Percentiles rank a stretch among this genome's conserved stretches.
These are phyloP conservation scores for Candida sanyiensis DNA, from an alignment of 805 yeast species.

Conservation along the genomic window DNA sequence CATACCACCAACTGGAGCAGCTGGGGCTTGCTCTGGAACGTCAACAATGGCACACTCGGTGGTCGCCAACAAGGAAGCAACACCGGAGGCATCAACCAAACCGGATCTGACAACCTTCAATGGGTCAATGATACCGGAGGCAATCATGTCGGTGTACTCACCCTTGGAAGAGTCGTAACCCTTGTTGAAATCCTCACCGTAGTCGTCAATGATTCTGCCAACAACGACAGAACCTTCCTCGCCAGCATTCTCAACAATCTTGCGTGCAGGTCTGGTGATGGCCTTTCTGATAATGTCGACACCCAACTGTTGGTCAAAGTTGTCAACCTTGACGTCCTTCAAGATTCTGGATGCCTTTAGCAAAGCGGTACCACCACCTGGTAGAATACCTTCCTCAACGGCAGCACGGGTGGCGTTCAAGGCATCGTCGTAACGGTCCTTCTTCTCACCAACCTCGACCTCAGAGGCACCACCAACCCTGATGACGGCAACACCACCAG, in stretches of 20 bases:
- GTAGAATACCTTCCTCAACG: conserved; percentile 97
- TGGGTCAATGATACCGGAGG: conserved; percentile 97
- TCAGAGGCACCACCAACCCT: conserved; percentile 98
- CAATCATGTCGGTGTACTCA: conserved; percentile 91
- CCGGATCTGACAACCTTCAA: conserved; percentile 98
- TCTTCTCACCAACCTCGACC: conserved; percentile 99
- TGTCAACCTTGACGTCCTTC: conserved; percentile 63
- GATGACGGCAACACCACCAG: conserved; percentile 98
- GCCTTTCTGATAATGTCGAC: conserved; percentile 93
- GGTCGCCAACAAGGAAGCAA: conserved; percentile 94
- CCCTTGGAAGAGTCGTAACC: conserved; percentile 95
- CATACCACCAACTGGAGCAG: conserved; percentile 41
- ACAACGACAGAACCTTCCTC: conserved; percentile 97
- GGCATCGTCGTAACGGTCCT: conserved; percentile 98
- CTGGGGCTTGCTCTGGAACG: conserved; percentile 76
- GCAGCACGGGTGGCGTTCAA: conserved; percentile 99
- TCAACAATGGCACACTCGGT: conserved; percentile 98
- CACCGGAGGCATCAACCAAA: conserved; percentile 94
- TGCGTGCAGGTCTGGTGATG: conserved; percentile 92
- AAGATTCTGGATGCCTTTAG: conserved; percentile 73
- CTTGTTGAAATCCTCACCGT: conserved; percentile 71
- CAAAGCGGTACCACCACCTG: conserved; percentile 99
- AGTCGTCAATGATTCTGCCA: conserved; percentile 60
- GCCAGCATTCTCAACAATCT: conserved; percentile 96
- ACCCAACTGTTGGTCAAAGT: conserved; percentile 94